Evolutionary conservation across 176 grass and related monocot genomes (phyloP).

Genomic region (Microstegium vimineum): DNA sequence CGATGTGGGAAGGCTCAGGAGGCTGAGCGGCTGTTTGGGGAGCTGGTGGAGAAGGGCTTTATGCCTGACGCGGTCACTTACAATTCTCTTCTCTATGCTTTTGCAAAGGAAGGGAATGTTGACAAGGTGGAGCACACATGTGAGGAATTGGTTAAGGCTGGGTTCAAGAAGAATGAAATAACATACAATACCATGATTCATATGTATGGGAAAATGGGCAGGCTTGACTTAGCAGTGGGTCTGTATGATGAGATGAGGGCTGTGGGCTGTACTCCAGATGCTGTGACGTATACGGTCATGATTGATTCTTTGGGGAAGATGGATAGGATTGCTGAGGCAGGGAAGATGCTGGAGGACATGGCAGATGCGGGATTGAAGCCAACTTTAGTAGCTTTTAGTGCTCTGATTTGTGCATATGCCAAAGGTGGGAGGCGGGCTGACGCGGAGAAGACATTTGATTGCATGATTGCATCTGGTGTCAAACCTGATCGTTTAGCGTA

Average conservation of each 20-base stretch:
- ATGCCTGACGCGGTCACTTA: conserved; percentile 76
- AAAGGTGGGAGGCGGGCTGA: conserved; percentile 67
- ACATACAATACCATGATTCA: conserved; percentile 96
- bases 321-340: conserved; percentile 78
- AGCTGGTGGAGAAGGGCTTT: conserved; percentile 71
- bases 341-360: conserved; percentile 70
- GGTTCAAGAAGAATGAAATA: conserved; percentile 83
- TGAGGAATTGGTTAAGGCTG: conserved; percentile 68
- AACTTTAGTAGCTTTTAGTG: conserved; percentile 75
- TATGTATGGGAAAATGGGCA: conserved; percentile 85
- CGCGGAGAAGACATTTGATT: conserved; percentile 60
- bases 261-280: conserved; percentile 69
- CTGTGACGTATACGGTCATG: conserved; percentile 79
- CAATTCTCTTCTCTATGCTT: conserved; percentile 78
- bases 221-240: conserved; percentile 60
- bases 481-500: conserved; percentile 81
- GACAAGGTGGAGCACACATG: conserved; percentile 68
- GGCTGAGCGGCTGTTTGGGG: conserved; percentile 58
- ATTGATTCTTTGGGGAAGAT: conserved; percentile 90
- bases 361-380: conserved; percentile 68
- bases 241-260: conserved; percentile 86
- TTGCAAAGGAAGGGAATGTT: conserved; percentile 61
- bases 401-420: conserved; percentile 86
- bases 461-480: conserved; percentile 63
- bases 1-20: conserved; percentile 55